Base-by-base conservation (phyloP, 768 basidiomycete genomes). In the Termitomyces sp. region DNA sequence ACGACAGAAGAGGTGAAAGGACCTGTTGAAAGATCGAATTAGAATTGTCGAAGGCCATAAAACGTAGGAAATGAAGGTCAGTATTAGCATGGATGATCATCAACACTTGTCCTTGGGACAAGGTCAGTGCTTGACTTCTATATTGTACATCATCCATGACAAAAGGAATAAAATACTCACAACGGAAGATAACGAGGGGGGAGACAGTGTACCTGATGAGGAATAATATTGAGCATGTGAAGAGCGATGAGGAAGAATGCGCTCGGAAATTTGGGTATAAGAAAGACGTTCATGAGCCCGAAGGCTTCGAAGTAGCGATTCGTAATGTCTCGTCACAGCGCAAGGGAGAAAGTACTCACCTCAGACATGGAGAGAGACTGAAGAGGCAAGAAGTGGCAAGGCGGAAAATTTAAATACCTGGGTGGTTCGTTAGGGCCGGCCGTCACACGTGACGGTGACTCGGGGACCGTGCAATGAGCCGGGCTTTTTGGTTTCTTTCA, bases 211-310 rank as follows among this genome's bases (percentile, higher is more conserved):
- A 46, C 40, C 52, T 47, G 37, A 33, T 47, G 43, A 49, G 50
- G 61, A 59, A 59, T 60, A 51, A 19, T 4, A 11, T 17, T 43
- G 21, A 57, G 42, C 43, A 33, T 50, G 33, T 60, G 11, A 38
- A 45, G 51, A 40, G 48, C 57, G 43, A 51, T 59, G 46, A 53
- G 56, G 58, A 37, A 41, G 55, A 41, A 59, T 55, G 50, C 63
- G 74, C 78, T 91, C 89, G 75, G 90, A 91, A 91, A 92, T 91
- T 92, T 91, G 89, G 90, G 89, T 92, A 91, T 92, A 66, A 68
- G 75, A 77, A 74, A 62, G 68, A 72, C 68, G 70, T 74, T 91
- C 89, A 90, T 79, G 23, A 85, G 81, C 87, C 72, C 60, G 57
- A 53, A 60, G 69, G 83, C 84, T 83, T 91, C 89, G 68, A 89